Evolutionary conservation across 2,329 filamentous ascomycete species (phyloP).

Genomic region (Phaeoacremonium minimum): DNA sequence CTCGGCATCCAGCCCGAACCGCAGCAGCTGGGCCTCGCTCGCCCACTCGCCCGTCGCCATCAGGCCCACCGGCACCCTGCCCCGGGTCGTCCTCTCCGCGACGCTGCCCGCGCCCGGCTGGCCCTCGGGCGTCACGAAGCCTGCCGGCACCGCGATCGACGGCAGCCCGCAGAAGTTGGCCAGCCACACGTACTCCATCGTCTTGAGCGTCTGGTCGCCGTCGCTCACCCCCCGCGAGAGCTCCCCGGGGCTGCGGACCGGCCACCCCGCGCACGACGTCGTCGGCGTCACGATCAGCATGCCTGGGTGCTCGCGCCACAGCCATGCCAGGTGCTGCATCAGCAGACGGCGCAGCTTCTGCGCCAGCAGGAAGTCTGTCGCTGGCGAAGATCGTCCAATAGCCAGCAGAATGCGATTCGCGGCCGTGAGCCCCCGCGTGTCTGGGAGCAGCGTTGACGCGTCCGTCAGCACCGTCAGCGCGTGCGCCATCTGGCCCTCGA

Average conservation of each 20-base stretch:
- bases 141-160: slow-evolving; percentile 38
- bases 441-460: slow-evolving; percentile 37
- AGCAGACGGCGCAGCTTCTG: slow-evolving; percentile 66
- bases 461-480: slow-evolving; percentile 71
- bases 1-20: slow-evolving; percentile 44
- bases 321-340: slow-evolving; percentile 65
- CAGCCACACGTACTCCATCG: slow-evolving; percentile 47
- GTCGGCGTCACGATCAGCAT: slow-evolving; percentile 70
- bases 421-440: slow-evolving; percentile 47
- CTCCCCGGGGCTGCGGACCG: slow-evolving; percentile 29
- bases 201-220: slow-evolving; percentile 38
- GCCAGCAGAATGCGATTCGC: slow-evolving; percentile 64
- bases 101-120: slow-evolving; percentile 21
- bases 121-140: slow-evolving; percentile 34
- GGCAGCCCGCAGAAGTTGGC: slow-evolving; percentile 47
- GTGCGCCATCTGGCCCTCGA: slow-evolving; percentile 67
- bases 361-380: slow-evolving; percentile 63
- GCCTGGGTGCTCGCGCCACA: slow-evolving; percentile 62
- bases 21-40: slow-evolving; percentile 40
- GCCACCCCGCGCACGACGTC: slow-evolving; percentile 44
- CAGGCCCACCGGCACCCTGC: slow-evolving; percentile 45
- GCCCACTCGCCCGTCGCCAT: slow-evolving; percentile 55
- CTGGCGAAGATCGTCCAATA: slow-evolving; percentile 56
- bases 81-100: slow-evolving; percentile 24
- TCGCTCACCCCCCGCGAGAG: slow-evolving; percentile 37